Conservation (phyloP, 768 basidiomycete genomes). For the Boletus pseudopeckii region DNA sequence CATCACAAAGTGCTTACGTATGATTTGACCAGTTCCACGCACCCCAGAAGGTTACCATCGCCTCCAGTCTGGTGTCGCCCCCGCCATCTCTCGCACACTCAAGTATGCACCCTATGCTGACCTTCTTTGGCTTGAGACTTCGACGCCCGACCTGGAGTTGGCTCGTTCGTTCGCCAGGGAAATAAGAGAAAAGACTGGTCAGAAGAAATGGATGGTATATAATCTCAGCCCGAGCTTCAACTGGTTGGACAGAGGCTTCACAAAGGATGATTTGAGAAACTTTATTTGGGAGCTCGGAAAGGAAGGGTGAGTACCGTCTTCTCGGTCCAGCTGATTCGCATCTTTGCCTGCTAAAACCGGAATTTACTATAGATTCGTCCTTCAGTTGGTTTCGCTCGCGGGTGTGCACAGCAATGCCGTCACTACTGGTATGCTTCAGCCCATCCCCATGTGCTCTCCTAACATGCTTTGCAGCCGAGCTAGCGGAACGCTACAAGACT, state of each 20-base stretch:
- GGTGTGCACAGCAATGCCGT: conserved; percentile 86
- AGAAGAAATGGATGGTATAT: conserved; percentile 77
- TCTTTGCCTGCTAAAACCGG: neutral
- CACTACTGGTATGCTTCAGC: conserved; percentile 54
- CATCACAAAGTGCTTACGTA: neutral
- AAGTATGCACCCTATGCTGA: conserved; percentile 86
- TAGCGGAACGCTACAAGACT: conserved; percentile 73
- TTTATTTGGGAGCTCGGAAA: conserved; percentile 90
- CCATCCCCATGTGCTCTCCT: neutral
- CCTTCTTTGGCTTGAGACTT: conserved; percentile 91
- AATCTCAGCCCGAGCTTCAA: conserved; percentile 95
- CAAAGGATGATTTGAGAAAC: conserved; percentile 70
- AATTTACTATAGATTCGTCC: conserved; percentile 60
- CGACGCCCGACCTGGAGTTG: conserved; percentile 77
- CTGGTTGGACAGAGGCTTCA: conserved; percentile 82
- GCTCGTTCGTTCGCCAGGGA: conserved; percentile 74
- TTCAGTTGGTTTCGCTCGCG: conserved; percentile 86
- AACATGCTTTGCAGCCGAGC: conserved; percentile 52
- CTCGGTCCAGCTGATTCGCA: neutral
- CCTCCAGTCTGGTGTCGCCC: conserved; percentile 74
- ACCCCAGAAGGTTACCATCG: conserved; percentile 93
- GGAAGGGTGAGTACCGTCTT: conserved; percentile 56
- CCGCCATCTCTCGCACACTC: conserved; percentile 77
- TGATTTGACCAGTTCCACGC: conserved; percentile 58
- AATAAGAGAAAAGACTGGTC: conserved; percentile 66